A percentile compares a stretch with the other conserved stretches of the same genome.
Evolutionary conservation across 2,329 filamentous ascomycete genomes (phyloP).

Genomic region (Exophiala mesophila): DNA sequence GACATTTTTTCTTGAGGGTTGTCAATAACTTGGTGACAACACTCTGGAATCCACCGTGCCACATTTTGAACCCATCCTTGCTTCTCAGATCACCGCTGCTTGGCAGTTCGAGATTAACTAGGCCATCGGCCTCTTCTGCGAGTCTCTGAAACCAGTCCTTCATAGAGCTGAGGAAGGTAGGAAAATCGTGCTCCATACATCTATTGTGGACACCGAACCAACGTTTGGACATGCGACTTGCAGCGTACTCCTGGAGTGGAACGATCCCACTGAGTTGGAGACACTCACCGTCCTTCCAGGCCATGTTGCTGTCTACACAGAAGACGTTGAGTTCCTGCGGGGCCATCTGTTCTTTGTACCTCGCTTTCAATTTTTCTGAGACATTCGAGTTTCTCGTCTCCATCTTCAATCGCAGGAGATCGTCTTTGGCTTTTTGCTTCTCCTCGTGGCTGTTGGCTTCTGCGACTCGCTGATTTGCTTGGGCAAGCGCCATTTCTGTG

Average conservation of each 20-base stretch:
- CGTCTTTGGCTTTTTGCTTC: neutral
- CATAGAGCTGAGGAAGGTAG: constrained; percentile 1
- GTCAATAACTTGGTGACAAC: neutral
- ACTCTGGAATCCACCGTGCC: neutral
- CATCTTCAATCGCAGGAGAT: constrained; percentile 1
- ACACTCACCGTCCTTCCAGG: neutral
- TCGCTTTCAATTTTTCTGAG: neutral
- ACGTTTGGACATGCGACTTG: constrained; percentile 2
- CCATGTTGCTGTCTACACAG: constrained; percentile 10
- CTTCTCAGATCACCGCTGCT: neutral
- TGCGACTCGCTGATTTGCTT: neutral
- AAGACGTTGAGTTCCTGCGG: constrained; percentile 5
- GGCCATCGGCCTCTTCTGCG: neutral
- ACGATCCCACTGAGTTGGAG: constrained; percentile 10
- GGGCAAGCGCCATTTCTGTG: neutral
- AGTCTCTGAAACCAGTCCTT: neutral
- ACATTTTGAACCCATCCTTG: neutral
- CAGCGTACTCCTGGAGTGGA: constrained; percentile 2
- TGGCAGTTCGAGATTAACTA: neutral
- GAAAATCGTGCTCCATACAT: neutral
- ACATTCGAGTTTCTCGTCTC: constrained; percentile 7
- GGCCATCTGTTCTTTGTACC: neutral
- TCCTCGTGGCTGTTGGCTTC: neutral
- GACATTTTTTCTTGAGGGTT: neutral
- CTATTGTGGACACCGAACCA: constrained; percentile 6